phyloP scores from a whole-genome alignment of 2,329 filamentous ascomycete species.

The Seiridium unicorne region DNA sequence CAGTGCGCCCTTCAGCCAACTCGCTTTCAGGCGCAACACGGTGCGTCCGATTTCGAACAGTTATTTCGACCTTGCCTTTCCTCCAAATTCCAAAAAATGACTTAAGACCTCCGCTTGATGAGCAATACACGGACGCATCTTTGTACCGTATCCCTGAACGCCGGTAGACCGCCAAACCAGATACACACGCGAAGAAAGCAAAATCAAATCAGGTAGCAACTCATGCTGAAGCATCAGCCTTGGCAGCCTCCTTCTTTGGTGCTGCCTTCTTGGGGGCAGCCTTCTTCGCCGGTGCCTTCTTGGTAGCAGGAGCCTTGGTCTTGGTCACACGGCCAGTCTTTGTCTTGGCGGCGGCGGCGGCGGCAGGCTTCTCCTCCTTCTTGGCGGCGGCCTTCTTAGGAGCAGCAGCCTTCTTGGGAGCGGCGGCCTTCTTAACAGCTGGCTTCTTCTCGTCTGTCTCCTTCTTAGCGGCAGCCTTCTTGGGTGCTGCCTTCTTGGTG shows the following conservation, averaged over 20 bases:
- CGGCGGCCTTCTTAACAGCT: constrained; percentile 61
- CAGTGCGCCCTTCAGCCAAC: background rate
- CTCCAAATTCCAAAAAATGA: constrained; percentile 20
- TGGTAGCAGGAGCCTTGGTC: constrained; percentile 38
- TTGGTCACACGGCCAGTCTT: constrained; percentile 31
- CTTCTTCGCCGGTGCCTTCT: constrained; percentile 42
- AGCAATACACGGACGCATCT: constrained; percentile 23
- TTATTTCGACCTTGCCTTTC: constrained; percentile 18
- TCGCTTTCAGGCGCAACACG: no score
- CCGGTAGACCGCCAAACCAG: constrained; percentile 26
- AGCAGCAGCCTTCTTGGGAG: constrained; percentile 32
- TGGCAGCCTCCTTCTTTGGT: constrained; percentile 35
- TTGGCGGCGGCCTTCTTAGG: constrained; percentile 41
- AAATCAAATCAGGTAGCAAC: constrained; percentile 14
- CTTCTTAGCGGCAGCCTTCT: constrained; percentile 37
- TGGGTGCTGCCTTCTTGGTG: constrained; percentile 67
- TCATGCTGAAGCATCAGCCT: constrained; percentile 23
- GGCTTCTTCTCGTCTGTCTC: constrained; percentile 50
- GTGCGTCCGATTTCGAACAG: background rate
- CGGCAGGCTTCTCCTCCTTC: constrained; percentile 75
- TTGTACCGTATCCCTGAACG: constrained; percentile 31
- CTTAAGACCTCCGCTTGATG: constrained; percentile 22
- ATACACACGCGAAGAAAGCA: constrained; percentile 35
- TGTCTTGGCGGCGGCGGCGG: constrained; percentile 55
- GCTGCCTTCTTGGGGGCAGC: constrained; percentile 40